Base-by-base conservation (phyloP, 768 basidiomycete genomes). In the Kwoniella pini region DNA sequence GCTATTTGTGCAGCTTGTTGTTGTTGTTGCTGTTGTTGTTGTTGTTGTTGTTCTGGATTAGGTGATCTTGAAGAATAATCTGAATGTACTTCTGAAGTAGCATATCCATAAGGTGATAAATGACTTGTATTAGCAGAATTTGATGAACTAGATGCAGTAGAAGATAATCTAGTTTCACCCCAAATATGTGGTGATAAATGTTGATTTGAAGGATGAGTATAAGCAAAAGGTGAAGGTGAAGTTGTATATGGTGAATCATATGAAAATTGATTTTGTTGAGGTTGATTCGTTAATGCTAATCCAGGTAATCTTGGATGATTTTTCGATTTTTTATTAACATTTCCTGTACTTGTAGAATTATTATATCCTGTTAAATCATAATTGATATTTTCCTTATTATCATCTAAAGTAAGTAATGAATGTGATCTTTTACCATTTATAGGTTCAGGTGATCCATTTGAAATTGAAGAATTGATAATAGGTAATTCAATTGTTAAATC, bases 401-500 rank as follows among this genome's bases (percentile, higher is more conserved):
- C 59, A 24, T 27, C 40, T 40, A 24, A 10, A 2, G 30, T n/a
- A 39, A 51, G 43, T 33, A 48, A 28, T 19, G 57, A 53, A 31
- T 62, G 65, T 1, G 63, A 38, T 15, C 72, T 62, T 51, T 71
- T 69, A 24, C 42, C 54, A 15, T 21, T 33, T 3, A 27, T 2
- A 49, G 55, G 55, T 26, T 57, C 55, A 54, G 59, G 52, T 15
- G 60, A 33, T 2, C 22, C 30, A 5, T 67, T 68, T 3, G 68
- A 63, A 13, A 68, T 39, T 22, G 65, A 52, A 0, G 65, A 64
- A 11, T 68, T 64, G 10, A 66, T 57, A 43, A 71, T 54, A 44
- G 72, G 70, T 3, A 74, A 60, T 26, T 71, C 64, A 24, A 71
- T 68, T 36, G 57, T 55, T 22, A 74, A 56, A 36, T 67, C 66